phyloP scores from a whole-genome alignment of 805 yeast genomes.

The Lachancea cidri region DNA sequence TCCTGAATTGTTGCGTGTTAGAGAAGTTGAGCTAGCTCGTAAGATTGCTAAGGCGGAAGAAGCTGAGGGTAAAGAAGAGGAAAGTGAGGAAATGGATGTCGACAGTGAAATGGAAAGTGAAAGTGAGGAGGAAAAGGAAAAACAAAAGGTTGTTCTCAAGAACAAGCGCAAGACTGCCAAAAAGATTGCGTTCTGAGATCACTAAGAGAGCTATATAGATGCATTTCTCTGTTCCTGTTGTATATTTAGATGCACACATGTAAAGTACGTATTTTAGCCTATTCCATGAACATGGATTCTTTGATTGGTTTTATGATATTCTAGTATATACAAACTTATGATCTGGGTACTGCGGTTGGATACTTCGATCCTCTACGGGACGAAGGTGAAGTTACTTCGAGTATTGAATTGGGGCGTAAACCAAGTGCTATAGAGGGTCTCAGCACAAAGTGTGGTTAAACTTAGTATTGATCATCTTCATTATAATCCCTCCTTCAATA shows the following conservation, averaged over 20 bases:
- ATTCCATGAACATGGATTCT: neutral
- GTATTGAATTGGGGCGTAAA: too few species aligned
- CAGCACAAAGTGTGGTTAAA: too few species aligned
- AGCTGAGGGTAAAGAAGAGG: slow-evolving; percentile 44
- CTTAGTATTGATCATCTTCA: too few species aligned
- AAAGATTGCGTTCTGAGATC: slow-evolving; percentile 34
- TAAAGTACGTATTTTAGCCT: neutral
- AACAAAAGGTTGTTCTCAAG: slow-evolving; percentile 57
- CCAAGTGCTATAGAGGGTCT: too few species aligned
- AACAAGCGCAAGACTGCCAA: slow-evolving; percentile 42
- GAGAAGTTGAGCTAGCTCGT: slow-evolving; percentile 86
- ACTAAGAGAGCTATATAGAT: neutral
- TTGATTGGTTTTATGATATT: too few species aligned
- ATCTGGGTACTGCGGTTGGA: too few species aligned
- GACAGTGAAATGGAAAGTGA: slow-evolving; percentile 44
- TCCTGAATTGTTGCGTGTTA: slow-evolving; percentile 84
- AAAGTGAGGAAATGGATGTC: slow-evolving; percentile 42
- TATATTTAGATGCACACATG: neutral
- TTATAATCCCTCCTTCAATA: too few species aligned
- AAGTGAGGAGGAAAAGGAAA: slow-evolving; percentile 45
- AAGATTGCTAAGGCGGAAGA: slow-evolving; percentile 66
- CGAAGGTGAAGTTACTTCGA: too few species aligned
- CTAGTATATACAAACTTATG: too few species aligned
- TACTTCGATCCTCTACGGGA: too few species aligned
- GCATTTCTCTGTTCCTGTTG: neutral